Evolutionary conservation across 2,329 filamentous ascomycete genomes (phyloP).

Genomic region (Ophiostoma pallidulum): DNA sequence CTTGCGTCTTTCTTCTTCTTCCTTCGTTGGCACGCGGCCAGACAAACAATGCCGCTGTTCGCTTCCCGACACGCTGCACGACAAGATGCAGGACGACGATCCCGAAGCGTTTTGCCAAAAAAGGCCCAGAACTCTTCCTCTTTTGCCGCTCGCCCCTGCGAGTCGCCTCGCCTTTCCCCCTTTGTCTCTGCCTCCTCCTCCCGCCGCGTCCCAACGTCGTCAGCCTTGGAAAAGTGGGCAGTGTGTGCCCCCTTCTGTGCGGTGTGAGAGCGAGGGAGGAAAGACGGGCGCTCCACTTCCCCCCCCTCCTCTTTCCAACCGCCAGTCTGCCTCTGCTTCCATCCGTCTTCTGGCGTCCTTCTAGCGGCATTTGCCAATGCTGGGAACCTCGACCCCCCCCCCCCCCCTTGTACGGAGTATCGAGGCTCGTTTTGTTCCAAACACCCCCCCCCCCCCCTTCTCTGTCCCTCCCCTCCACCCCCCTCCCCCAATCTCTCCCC

Average conservation of each 20-base stretch:
- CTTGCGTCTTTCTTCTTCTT: no score
- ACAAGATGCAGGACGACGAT: no score
- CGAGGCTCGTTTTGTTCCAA: no score
- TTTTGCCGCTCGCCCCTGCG: no score
- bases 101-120: no score
- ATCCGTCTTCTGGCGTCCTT: constrained; percentile 11
- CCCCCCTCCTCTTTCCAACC: neutral
- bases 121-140: no score
- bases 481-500: neutral
- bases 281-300: no score
- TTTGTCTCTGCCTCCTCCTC: neutral
- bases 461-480: neutral
- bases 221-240: constrained; percentile 13
- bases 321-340: constrained; percentile 1
- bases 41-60: no score
- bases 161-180: neutral
- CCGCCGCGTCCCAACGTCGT: neutral
- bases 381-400: neutral
- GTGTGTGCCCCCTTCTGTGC: neutral
- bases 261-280: no score
- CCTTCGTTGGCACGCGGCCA: no score
- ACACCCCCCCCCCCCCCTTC: neutral
- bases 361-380: constrained; percentile 9
- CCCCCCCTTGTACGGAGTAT: neutral
- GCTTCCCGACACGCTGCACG: no score